A percentile compares a stretch with the other conserved stretches of the same genome.
These are phyloP conservation scores for Penicillium simplicissimum DNA, from an alignment of 495 filamentous ascomycete genomes.

Conservation along the genomic window DNA sequence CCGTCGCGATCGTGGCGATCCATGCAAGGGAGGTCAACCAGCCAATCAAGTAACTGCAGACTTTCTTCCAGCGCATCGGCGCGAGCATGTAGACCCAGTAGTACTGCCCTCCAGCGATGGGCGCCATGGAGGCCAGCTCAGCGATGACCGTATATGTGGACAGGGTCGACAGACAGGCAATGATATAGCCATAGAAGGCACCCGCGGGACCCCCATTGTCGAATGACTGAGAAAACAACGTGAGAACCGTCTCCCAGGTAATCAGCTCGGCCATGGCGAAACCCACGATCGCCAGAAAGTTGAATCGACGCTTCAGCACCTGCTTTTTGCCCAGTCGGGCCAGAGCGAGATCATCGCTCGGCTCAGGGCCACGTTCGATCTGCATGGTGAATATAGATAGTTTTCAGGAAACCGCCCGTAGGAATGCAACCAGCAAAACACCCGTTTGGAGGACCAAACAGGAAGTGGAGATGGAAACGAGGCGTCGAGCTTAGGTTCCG, in stretches of 20 bases:
- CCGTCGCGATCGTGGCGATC: slow-evolving; percentile 37
- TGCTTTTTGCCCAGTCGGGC: slow-evolving; percentile 43
- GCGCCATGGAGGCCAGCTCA: slow-evolving; percentile 52
- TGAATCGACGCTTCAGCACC: slow-evolving; percentile 40
- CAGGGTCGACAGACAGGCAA: slow-evolving; percentile 47
- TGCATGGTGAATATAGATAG: slow-evolving; percentile 11
- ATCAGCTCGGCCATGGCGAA: slow-evolving; percentile 40
- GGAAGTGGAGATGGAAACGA: not conserved
- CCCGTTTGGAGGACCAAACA: not conserved
- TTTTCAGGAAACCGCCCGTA: slow-evolving; percentile 6
- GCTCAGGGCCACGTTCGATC: slow-evolving; percentile 7
- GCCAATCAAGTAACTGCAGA: slow-evolving; percentile 42
- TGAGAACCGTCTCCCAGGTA: slow-evolving; percentile 42
- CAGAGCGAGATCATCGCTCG: slow-evolving; percentile 29
- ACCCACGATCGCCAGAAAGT: slow-evolving; percentile 40
- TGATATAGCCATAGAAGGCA: slow-evolving; percentile 50
- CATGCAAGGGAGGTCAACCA: slow-evolving; percentile 40
- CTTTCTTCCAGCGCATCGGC: slow-evolving; percentile 33
- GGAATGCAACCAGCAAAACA: not conserved
- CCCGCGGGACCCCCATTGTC: slow-evolving; percentile 49
- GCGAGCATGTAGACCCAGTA: slow-evolving; percentile 47
- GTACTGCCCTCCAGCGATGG: slow-evolving; percentile 44
- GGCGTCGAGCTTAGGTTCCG: not conserved
- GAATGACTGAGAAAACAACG: slow-evolving; percentile 28
- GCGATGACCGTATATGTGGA: slow-evolving; percentile 46